These are phyloP conservation scores for Talaromyces verruculosus DNA, from an alignment of 2,329 filamentous ascomycete genomes.

Conservation along the genomic window DNA sequence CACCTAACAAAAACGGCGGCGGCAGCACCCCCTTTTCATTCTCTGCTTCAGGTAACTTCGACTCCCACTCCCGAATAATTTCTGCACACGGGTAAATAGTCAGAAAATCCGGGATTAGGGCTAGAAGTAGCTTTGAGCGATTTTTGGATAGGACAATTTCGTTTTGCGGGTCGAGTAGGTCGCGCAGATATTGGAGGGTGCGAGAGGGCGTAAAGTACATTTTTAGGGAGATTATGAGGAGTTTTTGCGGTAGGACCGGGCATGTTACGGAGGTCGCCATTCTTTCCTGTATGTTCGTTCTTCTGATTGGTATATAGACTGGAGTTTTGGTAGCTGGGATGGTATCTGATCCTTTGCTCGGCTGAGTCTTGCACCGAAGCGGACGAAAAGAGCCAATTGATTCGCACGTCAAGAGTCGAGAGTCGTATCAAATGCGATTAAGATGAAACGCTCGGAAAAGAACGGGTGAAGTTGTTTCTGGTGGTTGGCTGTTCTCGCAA, in stretches of 20 bases:
- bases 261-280: slow-evolving; percentile 21
- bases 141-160: slow-evolving; percentile 45
- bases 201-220: slow-evolving; percentile 73
- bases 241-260: slow-evolving; percentile 53
- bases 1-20: slow-evolving; percentile 63
- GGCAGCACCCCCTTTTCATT: slow-evolving; percentile 37
- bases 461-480: not conserved
- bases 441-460: slow-evolving; percentile 7
- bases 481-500: not conserved
- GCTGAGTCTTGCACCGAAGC: not conserved
- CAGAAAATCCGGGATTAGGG: slow-evolving; percentile 76
- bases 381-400: slow-evolving; percentile 1
- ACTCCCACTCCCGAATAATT: slow-evolving; percentile 38
- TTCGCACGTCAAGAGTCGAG: not conserved
- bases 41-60: slow-evolving; percentile 35
- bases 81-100: slow-evolving; percentile 55
- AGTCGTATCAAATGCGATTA: not conserved
- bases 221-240: slow-evolving; percentile 73
- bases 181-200: slow-evolving; percentile 57
- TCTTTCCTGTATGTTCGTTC: not conserved
- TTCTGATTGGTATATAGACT: slow-evolving; percentile 6
- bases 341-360: not conserved
- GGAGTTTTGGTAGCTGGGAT: not conserved
- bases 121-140: slow-evolving; percentile 63
- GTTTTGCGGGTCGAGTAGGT: slow-evolving; percentile 50